Percentiles rank a stretch among this genome's conserved stretches.
These are phyloP conservation scores for Carex kokanica DNA, from an alignment of 176 grass and related monocot genomes.

Conservation along the genomic window DNA sequence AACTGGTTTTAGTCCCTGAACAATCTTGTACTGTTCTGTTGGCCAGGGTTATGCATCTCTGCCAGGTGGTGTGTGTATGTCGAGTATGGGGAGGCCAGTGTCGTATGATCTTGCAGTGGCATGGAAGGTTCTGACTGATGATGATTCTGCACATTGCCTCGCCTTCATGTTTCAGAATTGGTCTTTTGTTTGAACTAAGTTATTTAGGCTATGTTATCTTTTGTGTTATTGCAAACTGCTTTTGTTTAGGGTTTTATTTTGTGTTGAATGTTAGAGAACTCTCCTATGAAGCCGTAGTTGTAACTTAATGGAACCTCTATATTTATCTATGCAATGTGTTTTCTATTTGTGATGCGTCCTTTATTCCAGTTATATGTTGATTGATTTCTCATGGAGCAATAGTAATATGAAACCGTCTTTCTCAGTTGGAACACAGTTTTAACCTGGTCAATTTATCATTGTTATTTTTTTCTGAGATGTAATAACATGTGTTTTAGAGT, in stretches of 20 bases:
- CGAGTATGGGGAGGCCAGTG: slow-evolving; percentile 64
- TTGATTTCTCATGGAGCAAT: no score
- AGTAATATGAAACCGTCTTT: no score
- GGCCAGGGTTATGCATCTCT: slow-evolving; percentile 62
- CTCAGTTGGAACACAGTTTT: no score
- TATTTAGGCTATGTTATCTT: background rate
- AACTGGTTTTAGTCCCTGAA: background rate
- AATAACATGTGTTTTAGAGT: background rate
- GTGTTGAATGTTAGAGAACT: slow-evolving; percentile 12
- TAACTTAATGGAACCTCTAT: background rate
- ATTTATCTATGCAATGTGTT: slow-evolving; percentile 1
- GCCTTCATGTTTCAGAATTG: slow-evolving; percentile 92
- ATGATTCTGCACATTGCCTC: slow-evolving; percentile 57
- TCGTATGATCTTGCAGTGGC: slow-evolving; percentile 62
- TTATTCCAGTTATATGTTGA: background rate
- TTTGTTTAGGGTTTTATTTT: slow-evolving; percentile 24
- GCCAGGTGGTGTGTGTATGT: slow-evolving; percentile 58
- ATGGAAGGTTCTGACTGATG: slow-evolving; percentile 81
- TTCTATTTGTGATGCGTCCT: background rate
- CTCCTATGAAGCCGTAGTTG: background rate
- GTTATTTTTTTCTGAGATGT: no score
- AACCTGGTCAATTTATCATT: no score
- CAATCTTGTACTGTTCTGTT: background rate
- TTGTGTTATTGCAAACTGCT: background rate
- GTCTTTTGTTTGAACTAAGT: slow-evolving; percentile 65